Conservation (phyloP, 176 grass and related monocot genomes). For the Paspalum vaginatum region DNA sequence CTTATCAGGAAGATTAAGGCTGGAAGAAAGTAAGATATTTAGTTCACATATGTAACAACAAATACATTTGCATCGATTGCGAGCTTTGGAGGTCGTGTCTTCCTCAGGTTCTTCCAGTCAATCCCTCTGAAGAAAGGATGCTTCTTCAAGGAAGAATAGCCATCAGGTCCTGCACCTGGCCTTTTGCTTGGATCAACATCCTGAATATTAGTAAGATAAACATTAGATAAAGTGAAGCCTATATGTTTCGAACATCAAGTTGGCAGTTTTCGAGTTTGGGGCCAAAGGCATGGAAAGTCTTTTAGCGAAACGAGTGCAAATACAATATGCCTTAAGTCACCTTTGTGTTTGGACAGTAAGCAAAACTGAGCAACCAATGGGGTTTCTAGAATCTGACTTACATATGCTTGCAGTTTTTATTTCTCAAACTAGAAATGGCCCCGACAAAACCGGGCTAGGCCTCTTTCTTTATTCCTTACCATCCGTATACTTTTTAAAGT, state of each 20-base stretch:
- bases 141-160: constrained; percentile 78
- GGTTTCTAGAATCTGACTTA: background rate
- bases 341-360: constrained; percentile 17
- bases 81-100: constrained; percentile 60
- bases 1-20: constrained; percentile 27
- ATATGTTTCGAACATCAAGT: background rate
- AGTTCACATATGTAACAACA: constrained; percentile 34
- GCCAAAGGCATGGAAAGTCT: background rate
- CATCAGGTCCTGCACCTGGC: constrained; percentile 72
- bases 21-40: constrained; percentile 16
- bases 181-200: constrained; percentile 86
- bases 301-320: background rate
- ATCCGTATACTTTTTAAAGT: background rate
- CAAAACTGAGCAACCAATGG: background rate
- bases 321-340: constrained; percentile 9
- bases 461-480: background rate
- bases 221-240: background rate
- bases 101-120: constrained; percentile 86
- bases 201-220: constrained; percentile 50
- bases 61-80: constrained; percentile 63
- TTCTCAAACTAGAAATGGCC: background rate
- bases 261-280: background rate
- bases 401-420: background rate
- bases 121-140: constrained; percentile 96
- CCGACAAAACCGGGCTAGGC: background rate